Evolutionary conservation across 2,329 filamentous ascomycete genomes (phyloP).

Genomic region (Aspergillus caelatus): DNA sequence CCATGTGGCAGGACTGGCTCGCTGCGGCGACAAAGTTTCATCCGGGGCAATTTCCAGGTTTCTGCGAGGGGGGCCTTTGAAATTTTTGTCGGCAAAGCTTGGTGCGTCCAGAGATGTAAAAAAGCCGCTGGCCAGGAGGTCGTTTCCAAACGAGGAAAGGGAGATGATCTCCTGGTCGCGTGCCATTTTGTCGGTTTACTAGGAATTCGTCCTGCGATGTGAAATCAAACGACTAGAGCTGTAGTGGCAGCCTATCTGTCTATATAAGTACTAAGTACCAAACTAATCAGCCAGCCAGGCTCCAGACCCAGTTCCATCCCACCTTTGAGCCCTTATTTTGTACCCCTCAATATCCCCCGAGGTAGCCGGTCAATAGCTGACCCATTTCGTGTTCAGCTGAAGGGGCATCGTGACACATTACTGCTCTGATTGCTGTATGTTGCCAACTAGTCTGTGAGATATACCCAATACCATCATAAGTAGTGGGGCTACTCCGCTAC

Average conservation of each 20-base stretch:
- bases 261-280: neutral
- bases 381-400: neutral
- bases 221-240: neutral
- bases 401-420: neutral
- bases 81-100: neutral
- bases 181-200: neutral
- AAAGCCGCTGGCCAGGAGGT: neutral
- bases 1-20: neutral
- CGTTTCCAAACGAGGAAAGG: neutral
- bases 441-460: neutral
- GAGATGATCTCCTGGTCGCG: neutral
- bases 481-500: neutral
- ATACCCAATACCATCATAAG: neutral
- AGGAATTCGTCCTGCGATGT: neutral
- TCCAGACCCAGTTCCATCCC: no score
- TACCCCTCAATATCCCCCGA: neutral
- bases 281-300: neutral
- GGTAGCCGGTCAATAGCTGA: neutral
- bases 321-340: neutral
- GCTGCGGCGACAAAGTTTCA: neutral
- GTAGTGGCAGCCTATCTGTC: neutral
- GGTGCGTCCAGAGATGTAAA: neutral
- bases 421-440: neutral
- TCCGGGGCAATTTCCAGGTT: neutral
- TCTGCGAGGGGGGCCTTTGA: neutral